Conservation (phyloP, 129 eudicot species). For the Rutidosis leptorrhynchoides region DNA sequence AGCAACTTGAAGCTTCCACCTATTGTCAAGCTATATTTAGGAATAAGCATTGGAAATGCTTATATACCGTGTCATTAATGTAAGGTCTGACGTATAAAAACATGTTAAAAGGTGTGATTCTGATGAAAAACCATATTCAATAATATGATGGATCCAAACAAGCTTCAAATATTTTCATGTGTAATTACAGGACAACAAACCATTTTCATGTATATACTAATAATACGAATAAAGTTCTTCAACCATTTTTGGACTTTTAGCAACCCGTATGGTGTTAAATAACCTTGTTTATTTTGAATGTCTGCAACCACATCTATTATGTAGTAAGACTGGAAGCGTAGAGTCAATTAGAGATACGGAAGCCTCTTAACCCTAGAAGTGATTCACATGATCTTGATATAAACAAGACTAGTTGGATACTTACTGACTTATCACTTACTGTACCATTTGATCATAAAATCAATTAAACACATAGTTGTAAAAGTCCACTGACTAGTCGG, state of each 20-base stretch:
- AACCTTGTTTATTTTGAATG: neutral
- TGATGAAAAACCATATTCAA: neutral
- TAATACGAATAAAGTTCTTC: neutral
- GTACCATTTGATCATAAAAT: neutral
- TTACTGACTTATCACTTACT: neutral
- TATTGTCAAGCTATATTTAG: neutral
- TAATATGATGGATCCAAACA: neutral
- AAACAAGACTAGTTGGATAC: neutral
- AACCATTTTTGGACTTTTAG: neutral
- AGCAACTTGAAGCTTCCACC: neutral
- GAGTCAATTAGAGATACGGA: neutral
- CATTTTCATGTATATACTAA: neutral
- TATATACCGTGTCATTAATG: neutral
- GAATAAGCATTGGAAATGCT: neutral
- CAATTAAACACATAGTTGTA: no score
- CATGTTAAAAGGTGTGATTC: neutral
- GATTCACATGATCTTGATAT: neutral
- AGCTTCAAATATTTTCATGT: neutral
- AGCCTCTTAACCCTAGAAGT: neutral
- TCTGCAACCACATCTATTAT: neutral
- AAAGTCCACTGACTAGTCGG: no score
- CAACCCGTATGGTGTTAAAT: neutral
- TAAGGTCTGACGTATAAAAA: conserved; percentile 1
- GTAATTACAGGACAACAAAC: neutral
- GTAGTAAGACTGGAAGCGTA: neutral